Percentiles rank a stretch among this genome's conserved stretches.
Conservation (phyloP, 106 monocot genomes). For the Apostasia ramifera region DNA sequence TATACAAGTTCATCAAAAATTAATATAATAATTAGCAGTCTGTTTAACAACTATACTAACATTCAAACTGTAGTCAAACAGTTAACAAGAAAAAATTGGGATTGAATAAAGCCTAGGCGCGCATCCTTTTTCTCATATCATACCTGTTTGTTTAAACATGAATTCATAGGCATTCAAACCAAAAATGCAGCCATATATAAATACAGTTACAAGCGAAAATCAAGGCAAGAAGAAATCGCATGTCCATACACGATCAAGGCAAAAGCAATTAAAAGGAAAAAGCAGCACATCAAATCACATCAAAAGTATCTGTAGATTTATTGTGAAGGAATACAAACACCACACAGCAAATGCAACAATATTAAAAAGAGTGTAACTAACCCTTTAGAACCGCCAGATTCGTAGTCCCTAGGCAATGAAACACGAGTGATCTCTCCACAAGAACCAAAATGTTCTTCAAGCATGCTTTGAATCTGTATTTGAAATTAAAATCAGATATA, state of each 20-base stretch:
- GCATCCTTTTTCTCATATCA: too few species aligned
- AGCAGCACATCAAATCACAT: neutral
- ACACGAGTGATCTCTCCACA: constrained; percentile 78
- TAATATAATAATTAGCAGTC: too few species aligned
- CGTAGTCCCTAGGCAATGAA: constrained; percentile 73
- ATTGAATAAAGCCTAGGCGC: too few species aligned
- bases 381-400: constrained; percentile 76
- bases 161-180: too few species aligned
- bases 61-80: too few species aligned
- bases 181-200: too few species aligned
- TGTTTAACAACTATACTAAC: too few species aligned
- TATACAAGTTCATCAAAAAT: too few species aligned
- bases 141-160: too few species aligned
- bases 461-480: constrained; percentile 48
- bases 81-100: too few species aligned
- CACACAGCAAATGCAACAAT: neutral
- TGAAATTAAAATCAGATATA: neutral
- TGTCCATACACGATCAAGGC: neutral
- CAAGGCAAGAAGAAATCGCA: neutral
- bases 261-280: neutral
- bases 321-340: neutral
- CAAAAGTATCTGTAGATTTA: neutral
- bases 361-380: constrained; percentile 14
- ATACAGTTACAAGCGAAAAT: too few species aligned
- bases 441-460: constrained; percentile 59